A percentile compares a stretch with the other conserved stretches of the same genome.
phyloP scores from a whole-genome alignment of 306 rosid species.

The Prunus dulcis region DNA sequence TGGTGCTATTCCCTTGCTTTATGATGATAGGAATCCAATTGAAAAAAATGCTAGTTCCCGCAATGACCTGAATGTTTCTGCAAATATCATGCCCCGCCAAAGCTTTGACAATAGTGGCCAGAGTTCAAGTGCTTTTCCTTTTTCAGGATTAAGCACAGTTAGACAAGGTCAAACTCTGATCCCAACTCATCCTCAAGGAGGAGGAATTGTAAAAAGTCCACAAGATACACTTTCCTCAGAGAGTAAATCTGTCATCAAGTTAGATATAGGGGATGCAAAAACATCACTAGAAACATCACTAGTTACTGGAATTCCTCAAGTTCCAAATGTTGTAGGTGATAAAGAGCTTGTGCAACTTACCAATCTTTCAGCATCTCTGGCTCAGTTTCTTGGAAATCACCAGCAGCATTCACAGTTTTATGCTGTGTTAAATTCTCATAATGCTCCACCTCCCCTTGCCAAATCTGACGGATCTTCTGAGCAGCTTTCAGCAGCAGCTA shows the following conservation, averaged over 20 bases:
- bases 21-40: slow-evolving; percentile 32
- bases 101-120: slow-evolving; percentile 45
- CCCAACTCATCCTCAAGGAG: slow-evolving; percentile 45
- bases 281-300: slow-evolving; percentile 43
- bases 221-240: slow-evolving; percentile 46
- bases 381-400: slow-evolving; percentile 68
- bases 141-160: slow-evolving; percentile 30
- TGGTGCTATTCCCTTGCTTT: slow-evolving; percentile 33
- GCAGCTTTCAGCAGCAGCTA: slow-evolving; percentile 39
- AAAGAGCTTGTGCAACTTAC: slow-evolving; percentile 62
- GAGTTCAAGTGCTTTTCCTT: slow-evolving; percentile 37
- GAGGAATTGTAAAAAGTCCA: slow-evolving; percentile 36
- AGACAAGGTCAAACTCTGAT: slow-evolving; percentile 49
- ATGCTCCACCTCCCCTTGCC: slow-evolving; percentile 37
- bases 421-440: slow-evolving; percentile 63
- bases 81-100: slow-evolving; percentile 36
- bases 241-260: slow-evolving; percentile 37
- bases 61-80: slow-evolving; percentile 34
- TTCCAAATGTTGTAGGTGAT: slow-evolving; percentile 45
- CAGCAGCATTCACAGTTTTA: slow-evolving; percentile 77
- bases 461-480: slow-evolving; percentile 41
- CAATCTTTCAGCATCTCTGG: slow-evolving; percentile 79
- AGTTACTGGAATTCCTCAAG: slow-evolving; percentile 43
- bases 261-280: slow-evolving; percentile 45
- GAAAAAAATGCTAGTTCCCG: slow-evolving; percentile 32